A percentile compares a stretch with the other conserved stretches of the same genome.
phyloP scores from a whole-genome alignment of 768 basidiomycete species.

The Hericium coralloides region DNA sequence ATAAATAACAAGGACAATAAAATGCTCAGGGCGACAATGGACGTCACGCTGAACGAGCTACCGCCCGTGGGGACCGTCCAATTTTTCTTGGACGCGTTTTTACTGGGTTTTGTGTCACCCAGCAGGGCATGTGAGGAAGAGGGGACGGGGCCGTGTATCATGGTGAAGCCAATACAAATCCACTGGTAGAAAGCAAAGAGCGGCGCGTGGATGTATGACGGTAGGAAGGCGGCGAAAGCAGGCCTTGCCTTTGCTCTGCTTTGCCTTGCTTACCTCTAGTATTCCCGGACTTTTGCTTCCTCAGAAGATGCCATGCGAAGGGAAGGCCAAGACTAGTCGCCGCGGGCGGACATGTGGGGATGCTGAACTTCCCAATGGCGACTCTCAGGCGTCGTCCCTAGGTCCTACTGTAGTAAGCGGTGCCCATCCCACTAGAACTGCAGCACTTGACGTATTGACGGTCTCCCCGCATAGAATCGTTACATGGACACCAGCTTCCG shows the following conservation, averaged over 20 bases:
- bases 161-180: conserved; percentile 17
- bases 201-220: conserved; percentile 22
- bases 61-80: neutral
- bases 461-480: no score
- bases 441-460: no score
- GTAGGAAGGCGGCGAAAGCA: conserved; percentile 24
- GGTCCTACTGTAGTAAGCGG: no score
- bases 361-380: no score
- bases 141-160: conserved; percentile 4
- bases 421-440: no score
- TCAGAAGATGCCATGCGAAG: neutral
- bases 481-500: no score
- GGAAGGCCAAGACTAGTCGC: conserved; percentile 10
- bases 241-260: conserved; percentile 5
- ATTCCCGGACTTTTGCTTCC: no score
- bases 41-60: conserved; percentile 18
- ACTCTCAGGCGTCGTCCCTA: no score
- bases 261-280: no score
- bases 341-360: neutral
- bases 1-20: conserved; percentile 42
- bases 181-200: conserved; percentile 36
- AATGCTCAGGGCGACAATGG: conserved; percentile 28
- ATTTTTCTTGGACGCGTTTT: conserved; percentile 9
- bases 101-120: conserved; percentile 15
- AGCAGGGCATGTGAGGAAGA: conserved; percentile 6